Evolutionary conservation across 192 early-diverging fungal genomes (phyloP), one percentile per base, ranked within the genome.

Genomic region (Blastocladiella britannica): DNA sequence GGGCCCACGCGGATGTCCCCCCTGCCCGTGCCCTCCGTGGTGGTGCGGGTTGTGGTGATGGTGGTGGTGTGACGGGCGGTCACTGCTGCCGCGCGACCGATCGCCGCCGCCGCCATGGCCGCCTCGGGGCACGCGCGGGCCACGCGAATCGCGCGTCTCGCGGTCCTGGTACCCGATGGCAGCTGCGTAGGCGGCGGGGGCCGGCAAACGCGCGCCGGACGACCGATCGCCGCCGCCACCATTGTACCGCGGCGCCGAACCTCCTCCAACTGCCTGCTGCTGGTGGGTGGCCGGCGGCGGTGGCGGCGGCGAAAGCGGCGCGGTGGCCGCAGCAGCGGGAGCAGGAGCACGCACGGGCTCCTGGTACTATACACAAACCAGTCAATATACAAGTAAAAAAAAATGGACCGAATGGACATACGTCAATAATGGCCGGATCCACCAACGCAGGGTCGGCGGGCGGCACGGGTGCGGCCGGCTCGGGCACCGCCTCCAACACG

Each of bases 381-480:
- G 25, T 15, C 53, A 25, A 27, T 51, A 56, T 28, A 61, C 25
- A 61, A 62, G 18, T 54, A 65, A 59, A 30, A 63, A 55, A 26
- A 62, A 65, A 43, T 25, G n/a, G n/a, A n/a, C n/a, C n/a, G n/a
- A n/a, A n/a, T n/a, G n/a, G 9, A 61, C 65, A 20, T 8, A 65
- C 63, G n/a, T 58, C 47, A 54, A 71, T 26, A 57, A 93, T 87
- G 3, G 88, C 89, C 54, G 90, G 92, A 65, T 89, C 89, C 61
- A 86, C 83, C 29, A 84, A 82, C 20, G 80, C 67, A 56, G 75
- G 71, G n/a, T n/a, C n/a, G 9, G 76, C 70, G 18, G 68, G 71
- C 4, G 77, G 67, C n/a, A n/a, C n/a, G 30, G 74, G 77, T 15
- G 72, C 69, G 37, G 65, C 68, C 24, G 73, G 73, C 8, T 72